phyloP scores from a whole-genome alignment of 1,284 basidiomycete species.

The Xerocomus amazonicus region DNA sequence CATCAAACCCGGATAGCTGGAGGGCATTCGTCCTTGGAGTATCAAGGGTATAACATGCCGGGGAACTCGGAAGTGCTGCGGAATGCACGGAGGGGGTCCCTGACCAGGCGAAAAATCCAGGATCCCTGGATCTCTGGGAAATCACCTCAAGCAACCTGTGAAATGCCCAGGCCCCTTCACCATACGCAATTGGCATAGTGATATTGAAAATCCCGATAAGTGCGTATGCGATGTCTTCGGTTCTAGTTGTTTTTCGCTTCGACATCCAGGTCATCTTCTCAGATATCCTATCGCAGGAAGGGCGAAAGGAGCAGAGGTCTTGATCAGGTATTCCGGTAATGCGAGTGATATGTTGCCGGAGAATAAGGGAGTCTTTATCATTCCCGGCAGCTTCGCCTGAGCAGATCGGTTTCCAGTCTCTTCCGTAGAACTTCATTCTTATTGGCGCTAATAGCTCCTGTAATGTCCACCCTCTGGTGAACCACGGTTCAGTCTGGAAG shows the following conservation, averaged over 20 bases:
- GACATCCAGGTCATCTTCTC: conserved; percentile 23
- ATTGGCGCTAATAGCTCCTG: conserved; percentile 21
- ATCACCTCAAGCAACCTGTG: neutral
- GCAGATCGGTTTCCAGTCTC: conserved; percentile 15
- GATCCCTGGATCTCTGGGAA: neutral
- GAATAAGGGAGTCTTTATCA: neutral
- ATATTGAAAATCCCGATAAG: conserved; percentile 22
- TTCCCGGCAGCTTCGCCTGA: neutral
- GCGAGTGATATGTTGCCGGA: neutral
- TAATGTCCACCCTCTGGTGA: conserved; percentile 21
- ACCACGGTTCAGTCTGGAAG: conserved; percentile 18
- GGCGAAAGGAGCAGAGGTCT: conserved; percentile 13
- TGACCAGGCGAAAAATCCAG: neutral
- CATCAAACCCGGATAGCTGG: neutral
- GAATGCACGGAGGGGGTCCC: neutral
- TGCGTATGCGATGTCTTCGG: conserved; percentile 18
- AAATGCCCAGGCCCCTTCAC: conserved; percentile 7
- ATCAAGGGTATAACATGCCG: neutral
- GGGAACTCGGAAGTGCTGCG: neutral
- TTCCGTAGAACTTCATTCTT: conserved; percentile 18
- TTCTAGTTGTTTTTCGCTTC: conserved; percentile 13
- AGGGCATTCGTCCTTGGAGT: neutral
- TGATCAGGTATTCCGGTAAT: conserved; percentile 10
- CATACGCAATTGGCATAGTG: conserved; percentile 17
- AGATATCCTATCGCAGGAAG: conserved; percentile 18